phyloP scores from a whole-genome alignment of 148 eudicot genomes.

The Silene latifolia region DNA sequence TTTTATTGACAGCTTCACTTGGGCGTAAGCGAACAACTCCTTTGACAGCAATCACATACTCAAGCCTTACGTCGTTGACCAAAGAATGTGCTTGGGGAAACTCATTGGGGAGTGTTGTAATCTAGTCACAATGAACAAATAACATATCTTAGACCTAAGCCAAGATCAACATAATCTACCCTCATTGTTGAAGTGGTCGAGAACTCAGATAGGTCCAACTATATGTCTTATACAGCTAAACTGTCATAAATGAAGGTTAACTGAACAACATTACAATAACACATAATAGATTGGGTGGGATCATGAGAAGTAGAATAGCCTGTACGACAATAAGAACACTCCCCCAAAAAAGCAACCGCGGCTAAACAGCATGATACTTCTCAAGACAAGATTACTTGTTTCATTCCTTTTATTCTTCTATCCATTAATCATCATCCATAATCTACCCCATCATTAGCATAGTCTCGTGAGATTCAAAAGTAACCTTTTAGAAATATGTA shows the following conservation, averaged over 20 bases:
- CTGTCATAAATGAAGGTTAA: too few species aligned
- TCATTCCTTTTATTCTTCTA: neutral
- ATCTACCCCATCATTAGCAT: neutral
- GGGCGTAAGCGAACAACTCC: conserved; percentile 79
- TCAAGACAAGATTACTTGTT: neutral
- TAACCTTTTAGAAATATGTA: neutral
- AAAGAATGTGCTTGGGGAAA: conserved; percentile 80
- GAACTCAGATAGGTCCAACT: too few species aligned
- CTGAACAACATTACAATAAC: too few species aligned
- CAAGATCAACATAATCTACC: neutral
- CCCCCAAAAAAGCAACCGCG: too few species aligned
- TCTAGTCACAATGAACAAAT: conserved; percentile 35
- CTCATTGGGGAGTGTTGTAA: conserved; percentile 87
- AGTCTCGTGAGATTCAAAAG: neutral
- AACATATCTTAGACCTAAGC: neutral
- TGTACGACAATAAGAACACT: too few species aligned
- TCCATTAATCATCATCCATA: neutral
- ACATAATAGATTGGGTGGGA: too few species aligned
- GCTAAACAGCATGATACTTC: neutral
- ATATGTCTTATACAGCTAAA: too few species aligned
- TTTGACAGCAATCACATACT: conserved; percentile 78
- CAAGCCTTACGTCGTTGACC: conserved; percentile 69
- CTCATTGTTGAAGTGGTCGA: too few species aligned
- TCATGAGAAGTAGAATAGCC: too few species aligned
- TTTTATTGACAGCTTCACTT: conserved; percentile 63